Conservation (phyloP, 208 protist genomes). For the Sergeia podlipaevii region DNA sequence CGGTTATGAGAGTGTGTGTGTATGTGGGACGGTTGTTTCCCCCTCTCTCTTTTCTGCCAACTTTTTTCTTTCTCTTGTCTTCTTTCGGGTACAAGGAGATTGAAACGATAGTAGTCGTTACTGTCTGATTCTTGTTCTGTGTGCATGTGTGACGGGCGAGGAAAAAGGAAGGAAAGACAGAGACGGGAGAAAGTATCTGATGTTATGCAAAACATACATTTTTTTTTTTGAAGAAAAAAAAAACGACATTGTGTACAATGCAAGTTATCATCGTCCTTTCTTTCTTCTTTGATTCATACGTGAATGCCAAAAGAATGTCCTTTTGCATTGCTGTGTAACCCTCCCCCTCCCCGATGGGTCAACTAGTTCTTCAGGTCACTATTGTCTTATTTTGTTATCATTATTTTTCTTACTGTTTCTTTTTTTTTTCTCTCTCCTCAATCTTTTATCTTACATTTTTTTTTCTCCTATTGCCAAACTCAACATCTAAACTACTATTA, state of each 20-base stretch:
- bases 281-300: constrained; percentile 10
- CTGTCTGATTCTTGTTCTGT: too few relatives aligned
- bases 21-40: neutral
- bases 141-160: too few relatives aligned
- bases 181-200: too few relatives aligned
- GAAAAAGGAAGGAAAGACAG: too few relatives aligned
- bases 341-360: neutral
- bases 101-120: too few relatives aligned
- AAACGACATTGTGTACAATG: too few relatives aligned
- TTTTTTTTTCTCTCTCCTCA: constrained; percentile 8
- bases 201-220: too few relatives aligned
- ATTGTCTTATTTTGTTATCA: neutral
- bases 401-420: constrained; percentile 1
- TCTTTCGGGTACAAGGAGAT: too few relatives aligned
- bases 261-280: too few relatives aligned
- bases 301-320: constrained; percentile 1
- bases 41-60: neutral
- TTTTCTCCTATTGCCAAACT: neutral
- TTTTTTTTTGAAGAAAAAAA: neutral
- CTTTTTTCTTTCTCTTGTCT: neutral
- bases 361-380: constrained; percentile 4
- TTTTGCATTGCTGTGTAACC: neutral
- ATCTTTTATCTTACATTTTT: constrained; percentile 4
- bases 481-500: constrained; percentile 5
- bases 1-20: constrained; percentile 1